Conservation (phyloP, 495 filamentous ascomycete genomes). For the Staphylotrichum tortipilum region DNA sequence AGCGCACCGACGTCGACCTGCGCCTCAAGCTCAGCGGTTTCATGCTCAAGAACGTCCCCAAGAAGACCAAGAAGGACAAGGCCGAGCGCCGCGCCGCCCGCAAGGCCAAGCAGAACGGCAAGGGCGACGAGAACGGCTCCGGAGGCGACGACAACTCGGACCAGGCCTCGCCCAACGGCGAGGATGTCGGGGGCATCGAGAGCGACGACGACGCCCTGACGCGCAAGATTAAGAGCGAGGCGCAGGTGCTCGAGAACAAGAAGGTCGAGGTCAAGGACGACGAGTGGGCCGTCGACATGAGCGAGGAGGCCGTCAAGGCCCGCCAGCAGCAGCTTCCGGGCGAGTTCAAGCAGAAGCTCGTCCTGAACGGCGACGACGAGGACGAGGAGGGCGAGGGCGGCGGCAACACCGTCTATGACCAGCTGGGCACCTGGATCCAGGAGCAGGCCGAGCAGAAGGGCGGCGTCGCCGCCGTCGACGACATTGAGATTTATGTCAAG, state of each 20-base stretch:
- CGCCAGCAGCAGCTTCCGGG: slow-evolving; percentile 83
- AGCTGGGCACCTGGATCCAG: slow-evolving; percentile 87
- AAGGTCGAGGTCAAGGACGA: slow-evolving; percentile 63
- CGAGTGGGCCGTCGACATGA: slow-evolving; percentile 92
- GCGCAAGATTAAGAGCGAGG: slow-evolving; percentile 76
- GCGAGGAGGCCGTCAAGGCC: slow-evolving; percentile 86
- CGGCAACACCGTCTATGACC: slow-evolving; percentile 75
- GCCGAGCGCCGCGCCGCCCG: slow-evolving; percentile 79
- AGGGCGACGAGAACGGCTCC: slow-evolving; percentile 52
- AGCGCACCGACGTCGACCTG: slow-evolving; percentile 80
- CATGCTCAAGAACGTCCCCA: slow-evolving; percentile 88
- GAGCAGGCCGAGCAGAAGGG: slow-evolving; percentile 62
- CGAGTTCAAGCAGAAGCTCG: slow-evolving; percentile 83
- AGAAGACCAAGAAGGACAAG: slow-evolving; percentile 93
- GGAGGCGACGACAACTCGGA: slow-evolving; percentile 57
- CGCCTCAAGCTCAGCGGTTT: slow-evolving; percentile 95
- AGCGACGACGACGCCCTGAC: slow-evolving; percentile 89
- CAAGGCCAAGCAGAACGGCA: slow-evolving; percentile 74
- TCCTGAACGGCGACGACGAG: slow-evolving; percentile 75
- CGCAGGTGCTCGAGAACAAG: slow-evolving; percentile 57
- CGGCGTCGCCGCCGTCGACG: slow-evolving; percentile 64
- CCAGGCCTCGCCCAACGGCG: slow-evolving; percentile 59
- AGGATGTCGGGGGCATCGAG: slow-evolving; percentile 56
- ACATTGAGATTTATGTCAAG: slow-evolving; percentile 89
- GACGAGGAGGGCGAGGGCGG: slow-evolving; percentile 72